Conservation (phyloP, 805 yeast species). For the Cyberlindnera subsufficiens region DNA sequence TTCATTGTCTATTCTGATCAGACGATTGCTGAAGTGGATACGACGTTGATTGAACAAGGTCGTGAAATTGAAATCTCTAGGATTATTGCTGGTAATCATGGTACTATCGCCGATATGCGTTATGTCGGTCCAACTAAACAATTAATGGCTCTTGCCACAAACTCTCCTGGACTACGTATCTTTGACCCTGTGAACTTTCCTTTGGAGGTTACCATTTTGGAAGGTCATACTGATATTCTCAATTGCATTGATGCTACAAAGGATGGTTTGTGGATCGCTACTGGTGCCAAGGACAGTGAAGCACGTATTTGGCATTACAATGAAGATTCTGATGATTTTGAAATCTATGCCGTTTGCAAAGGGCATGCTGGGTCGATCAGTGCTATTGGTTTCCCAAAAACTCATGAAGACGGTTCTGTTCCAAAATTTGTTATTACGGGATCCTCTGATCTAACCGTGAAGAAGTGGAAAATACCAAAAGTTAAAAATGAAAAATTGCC, state of each 20-base stretch:
- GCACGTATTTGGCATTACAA: slow-evolving; percentile 78
- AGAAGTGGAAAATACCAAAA: slow-evolving; percentile 77
- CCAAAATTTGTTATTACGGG: slow-evolving; percentile 82
- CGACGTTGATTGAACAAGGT: slow-evolving; percentile 24
- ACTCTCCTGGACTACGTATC: slow-evolving; percentile 81
- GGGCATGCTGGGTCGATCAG: slow-evolving; percentile 90
- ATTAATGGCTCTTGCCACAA: slow-evolving; percentile 81
- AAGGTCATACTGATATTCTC: slow-evolving; percentile 83
- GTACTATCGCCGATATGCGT: slow-evolving; percentile 86
- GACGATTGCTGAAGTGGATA: slow-evolving; percentile 52
- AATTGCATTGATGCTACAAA: slow-evolving; percentile 71
- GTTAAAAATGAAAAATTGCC: slow-evolving; percentile 46
- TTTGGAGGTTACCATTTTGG: slow-evolving; percentile 56
- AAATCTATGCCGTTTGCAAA: slow-evolving; percentile 52
- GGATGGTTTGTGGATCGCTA: slow-evolving; percentile 86
- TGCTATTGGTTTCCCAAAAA: slow-evolving; percentile 64
- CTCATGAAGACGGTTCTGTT: slow-evolving; percentile 18
- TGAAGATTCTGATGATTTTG: slow-evolving; percentile 34
- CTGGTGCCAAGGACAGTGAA: slow-evolving; percentile 85
- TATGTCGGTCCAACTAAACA: slow-evolving; percentile 59
- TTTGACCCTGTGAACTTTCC: slow-evolving; percentile 54
- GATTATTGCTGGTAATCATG: slow-evolving; percentile 87
- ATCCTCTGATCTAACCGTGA: slow-evolving; percentile 80
- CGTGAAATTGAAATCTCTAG: slow-evolving; percentile 38
- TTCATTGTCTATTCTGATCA: slow-evolving; percentile 76